Conservation (phyloP, 805 yeast species). For the Myxozyma udenii region DNA sequence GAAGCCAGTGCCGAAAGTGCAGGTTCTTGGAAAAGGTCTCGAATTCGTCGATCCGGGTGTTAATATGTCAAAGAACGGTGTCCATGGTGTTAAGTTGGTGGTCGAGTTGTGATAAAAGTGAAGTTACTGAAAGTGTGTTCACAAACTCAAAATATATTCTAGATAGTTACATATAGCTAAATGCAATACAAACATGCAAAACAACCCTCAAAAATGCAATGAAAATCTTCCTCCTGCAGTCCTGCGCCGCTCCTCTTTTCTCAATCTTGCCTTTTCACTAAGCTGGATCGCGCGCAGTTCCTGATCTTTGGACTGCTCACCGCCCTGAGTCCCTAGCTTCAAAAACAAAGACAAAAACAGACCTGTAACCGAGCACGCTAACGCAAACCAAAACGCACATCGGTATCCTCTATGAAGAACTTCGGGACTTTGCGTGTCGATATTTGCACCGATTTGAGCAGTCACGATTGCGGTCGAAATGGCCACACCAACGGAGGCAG, state of each 20-base stretch:
- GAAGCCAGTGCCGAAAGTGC: neutral
- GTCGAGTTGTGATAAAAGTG: too few relatives aligned
- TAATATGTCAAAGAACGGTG: neutral
- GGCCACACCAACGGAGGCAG: conserved; percentile 45
- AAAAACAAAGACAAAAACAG: conserved; percentile 36
- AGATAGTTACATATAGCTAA: too few relatives aligned
- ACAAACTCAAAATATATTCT: too few relatives aligned
- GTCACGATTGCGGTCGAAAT: conserved; percentile 42
- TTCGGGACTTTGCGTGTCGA: neutral
- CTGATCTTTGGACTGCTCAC: neutral
- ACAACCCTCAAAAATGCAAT: too few relatives aligned
- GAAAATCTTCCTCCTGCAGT: too few relatives aligned
- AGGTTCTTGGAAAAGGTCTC: neutral
- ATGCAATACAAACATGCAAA: too few relatives aligned
- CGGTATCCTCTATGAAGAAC: conserved; percentile 16
- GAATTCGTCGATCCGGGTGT: neutral
- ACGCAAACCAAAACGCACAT: conserved; percentile 20
- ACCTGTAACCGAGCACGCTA: conserved; percentile 26
- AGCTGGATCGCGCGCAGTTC: neutral
- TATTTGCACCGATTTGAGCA: conserved; percentile 33
- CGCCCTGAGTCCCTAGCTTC: conserved; percentile 38
- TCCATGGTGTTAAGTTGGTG: neutral
- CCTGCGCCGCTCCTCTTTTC: too few relatives aligned
- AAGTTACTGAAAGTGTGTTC: too few relatives aligned
- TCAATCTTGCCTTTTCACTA: too few relatives aligned